Evolutionary conservation across 176 grass and related monocot species (phyloP), one percentile per base, ranked within the genome.

Genomic region (Oryza punctata): DNA sequence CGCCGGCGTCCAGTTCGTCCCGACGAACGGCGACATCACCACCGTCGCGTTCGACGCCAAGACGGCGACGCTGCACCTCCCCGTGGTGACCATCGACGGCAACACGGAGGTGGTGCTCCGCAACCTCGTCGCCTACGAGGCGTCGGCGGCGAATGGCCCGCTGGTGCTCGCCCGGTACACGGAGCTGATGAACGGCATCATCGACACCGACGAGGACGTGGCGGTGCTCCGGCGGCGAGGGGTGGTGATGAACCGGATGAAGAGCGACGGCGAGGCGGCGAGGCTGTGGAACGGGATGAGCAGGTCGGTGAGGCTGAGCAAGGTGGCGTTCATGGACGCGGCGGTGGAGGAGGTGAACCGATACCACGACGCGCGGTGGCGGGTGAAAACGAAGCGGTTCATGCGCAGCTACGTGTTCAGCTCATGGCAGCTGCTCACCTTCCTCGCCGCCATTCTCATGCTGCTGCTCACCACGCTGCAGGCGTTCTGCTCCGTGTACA

Each of bases 141-240:
- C 92, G 5, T 61, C 86, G 8, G 86, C 85, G 21, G 92, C 88
- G 45, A 72, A 80, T 0, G 94, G 92, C 6, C 94, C 94, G 14
- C 79, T 92, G 5, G 90, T 94, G 24, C 85, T 97, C 10, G 82
- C 92, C 0, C 43, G 92, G 82, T 97, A 94, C 79, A 97, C 92
- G 19, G 90, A 97, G 92, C 85, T 97, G 69, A 94, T 97, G 92
- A 94, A 97, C 78, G 92, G 94, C 11, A 92, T 97, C 79, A 87
- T 97, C 71, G 88, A 97, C 89, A 83, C 81, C 4, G 92, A 89
- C 83, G 88, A 85, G 27, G 94, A 97, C 82, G 94, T 91, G 50
- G 84, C 86, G n/a, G 32, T 88, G 77, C 82, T 97, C 24, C 79
- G 94, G 60, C 46, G 80, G 82, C 73, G 30, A 13, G 90, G 90